phyloP scores from a whole-genome alignment of 345 rosid genomes.

The Noccaea caerulescens region DNA sequence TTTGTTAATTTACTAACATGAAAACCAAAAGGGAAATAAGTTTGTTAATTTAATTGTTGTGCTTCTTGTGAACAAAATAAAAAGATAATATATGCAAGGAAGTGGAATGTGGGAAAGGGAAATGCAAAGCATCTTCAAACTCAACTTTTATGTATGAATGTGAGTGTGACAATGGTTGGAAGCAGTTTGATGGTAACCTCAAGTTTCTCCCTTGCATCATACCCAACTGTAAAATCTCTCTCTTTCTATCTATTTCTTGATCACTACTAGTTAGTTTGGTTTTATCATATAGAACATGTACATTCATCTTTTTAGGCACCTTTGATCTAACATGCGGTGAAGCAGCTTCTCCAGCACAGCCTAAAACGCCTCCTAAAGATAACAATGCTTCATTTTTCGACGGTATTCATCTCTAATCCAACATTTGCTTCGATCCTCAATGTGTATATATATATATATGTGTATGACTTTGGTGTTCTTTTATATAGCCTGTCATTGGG shows the following conservation, averaged over 20 bases:
- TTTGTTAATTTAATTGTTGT: slow-evolving; percentile 20
- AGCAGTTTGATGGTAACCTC: slow-evolving; percentile 51
- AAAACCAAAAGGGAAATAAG: background rate
- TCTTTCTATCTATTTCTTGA: slow-evolving; percentile 25
- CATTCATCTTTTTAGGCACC: slow-evolving; percentile 53
- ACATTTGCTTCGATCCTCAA: background rate
- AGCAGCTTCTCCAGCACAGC: slow-evolving; percentile 52
- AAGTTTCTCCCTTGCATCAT: slow-evolving; percentile 83
- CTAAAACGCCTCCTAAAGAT: slow-evolving; percentile 17
- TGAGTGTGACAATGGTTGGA: slow-evolving; percentile 81
- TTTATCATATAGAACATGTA: slow-evolving; percentile 14
- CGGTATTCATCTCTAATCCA: slow-evolving; percentile 48
- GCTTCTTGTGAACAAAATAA: background rate
- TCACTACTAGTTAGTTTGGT: background rate
- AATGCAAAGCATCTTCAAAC: slow-evolving; percentile 57
- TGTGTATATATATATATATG: background rate
- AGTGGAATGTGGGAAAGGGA: slow-evolving; percentile 69
- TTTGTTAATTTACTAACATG: too few relatives aligned
- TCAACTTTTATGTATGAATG: slow-evolving; percentile 52
- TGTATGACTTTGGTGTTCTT: background rate
- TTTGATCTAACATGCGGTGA: slow-evolving; percentile 53
- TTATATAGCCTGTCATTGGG: slow-evolving; percentile 67
- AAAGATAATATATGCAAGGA: slow-evolving; percentile 61
- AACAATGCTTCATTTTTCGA: slow-evolving; percentile 52
- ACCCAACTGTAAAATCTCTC: slow-evolving; percentile 68